These are phyloP conservation scores for Psilocybe tampanensis DNA, from an alignment of 768 basidiomycete genomes.

Conservation along the genomic window DNA sequence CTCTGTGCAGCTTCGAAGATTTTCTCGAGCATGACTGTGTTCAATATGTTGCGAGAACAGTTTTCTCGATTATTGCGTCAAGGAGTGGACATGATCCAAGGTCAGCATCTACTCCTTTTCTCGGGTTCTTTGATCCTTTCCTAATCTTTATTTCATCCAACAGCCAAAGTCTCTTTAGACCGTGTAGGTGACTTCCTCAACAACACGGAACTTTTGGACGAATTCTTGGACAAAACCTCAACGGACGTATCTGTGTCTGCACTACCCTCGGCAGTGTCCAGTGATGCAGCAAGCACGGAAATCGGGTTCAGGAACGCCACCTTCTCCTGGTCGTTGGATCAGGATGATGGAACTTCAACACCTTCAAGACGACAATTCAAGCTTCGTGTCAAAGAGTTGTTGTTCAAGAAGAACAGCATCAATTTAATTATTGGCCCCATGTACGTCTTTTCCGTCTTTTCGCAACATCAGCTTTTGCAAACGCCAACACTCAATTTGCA, in stretches of 20 bases:
- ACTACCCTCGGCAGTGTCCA: no score
- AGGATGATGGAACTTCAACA: slow-evolving; percentile 35
- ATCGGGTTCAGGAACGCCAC: slow-evolving; percentile 55
- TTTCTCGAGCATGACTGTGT: no score
- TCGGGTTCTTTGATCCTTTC: no score
- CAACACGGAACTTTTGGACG: slow-evolving; percentile 51
- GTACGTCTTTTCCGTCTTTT: slow-evolving; percentile 13
- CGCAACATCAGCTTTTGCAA: no score
- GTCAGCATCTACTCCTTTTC: no score
- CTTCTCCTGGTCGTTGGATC: slow-evolving; percentile 54
- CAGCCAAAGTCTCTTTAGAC: slow-evolving; percentile 28
- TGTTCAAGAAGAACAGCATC: slow-evolving; percentile 53
- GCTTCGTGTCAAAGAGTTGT: slow-evolving; percentile 54
- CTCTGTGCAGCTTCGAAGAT: slow-evolving; percentile 40
- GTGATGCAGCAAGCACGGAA: slow-evolving; percentile 16
- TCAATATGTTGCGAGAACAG: no score
- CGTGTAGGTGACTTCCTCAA: slow-evolving; percentile 6
- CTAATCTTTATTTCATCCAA: no score
- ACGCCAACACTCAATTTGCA: no score
- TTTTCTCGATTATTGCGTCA: no score
- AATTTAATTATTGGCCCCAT: slow-evolving; percentile 64
- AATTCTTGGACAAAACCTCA: not conserved
- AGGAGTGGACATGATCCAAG: no score
- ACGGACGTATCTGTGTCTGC: not conserved
- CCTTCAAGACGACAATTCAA: slow-evolving; percentile 51